Base-by-base conservation (phyloP, 495 filamentous ascomycete species). In the Daldinia bambusicola region DNA sequence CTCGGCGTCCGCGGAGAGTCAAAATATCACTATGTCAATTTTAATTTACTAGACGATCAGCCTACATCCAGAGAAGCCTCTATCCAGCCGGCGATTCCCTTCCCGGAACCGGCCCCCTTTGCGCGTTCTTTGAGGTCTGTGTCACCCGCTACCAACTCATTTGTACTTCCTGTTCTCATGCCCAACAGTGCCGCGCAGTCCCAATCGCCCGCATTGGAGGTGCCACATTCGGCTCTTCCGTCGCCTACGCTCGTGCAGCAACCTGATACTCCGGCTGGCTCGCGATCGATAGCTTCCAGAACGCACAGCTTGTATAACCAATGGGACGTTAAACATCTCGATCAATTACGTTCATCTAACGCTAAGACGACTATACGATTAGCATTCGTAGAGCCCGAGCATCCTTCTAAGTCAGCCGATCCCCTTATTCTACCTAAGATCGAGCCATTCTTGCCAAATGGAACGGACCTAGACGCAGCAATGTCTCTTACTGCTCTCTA, bases 1-100 rank as follows among this genome's bases (percentile, higher is more conserved):
- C 84, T 99, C 12, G 95, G 95, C 50, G 93, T 98, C 43, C 89
- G 95, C 20, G 96, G 96, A 45, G 94, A 98, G 80, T 98, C 96
- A 5, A 99, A 99, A 78, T 99, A 99, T 78, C 96, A 99, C 75
- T 99, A 99, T 75, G 93, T 95, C 50, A 92, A 95, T 76, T 89
- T 97, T 76, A 88, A 87, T 2, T 84, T 97, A 36, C 85, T 82
- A 20, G 88, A 91, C 34, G 89, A 91, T 55, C 81, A 85, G 66
- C 81, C 81, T n/a, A 84, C 86, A 6, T 62, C 81, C 5, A 75
- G 76, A n/a, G 81, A 83, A 14, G 43, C 71, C 0, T 72, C 75
- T 16, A 66, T 67, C 7, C 82, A 80, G 43, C 77, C 79, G 6
- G 70, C 72, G 0, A 72, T 83, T 7, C 78, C 80, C 6, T 74